Percentiles rank a stretch among this genome's conserved stretches.
Conservation (phyloP, 129 eudicot genomes). For the Erigeron canadensis region DNA sequence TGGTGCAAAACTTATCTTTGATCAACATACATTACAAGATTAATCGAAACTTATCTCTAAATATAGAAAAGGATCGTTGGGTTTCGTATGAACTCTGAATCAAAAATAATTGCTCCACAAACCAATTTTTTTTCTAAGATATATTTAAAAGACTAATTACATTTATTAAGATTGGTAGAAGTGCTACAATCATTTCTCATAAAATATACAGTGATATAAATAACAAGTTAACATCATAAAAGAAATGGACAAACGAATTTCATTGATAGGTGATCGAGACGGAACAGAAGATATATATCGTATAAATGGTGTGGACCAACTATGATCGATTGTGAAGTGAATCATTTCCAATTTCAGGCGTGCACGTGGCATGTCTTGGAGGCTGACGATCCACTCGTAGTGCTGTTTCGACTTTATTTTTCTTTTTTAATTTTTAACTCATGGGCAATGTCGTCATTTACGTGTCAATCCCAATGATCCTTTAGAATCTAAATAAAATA, state of each 20-base stretch:
- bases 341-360: constrained; percentile 3
- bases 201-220: neutral
- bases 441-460: constrained; percentile 20
- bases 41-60: no score
- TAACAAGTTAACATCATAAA: neutral
- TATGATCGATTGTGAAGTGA: neutral
- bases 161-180: no score
- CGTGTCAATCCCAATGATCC: neutral
- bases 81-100: no score
- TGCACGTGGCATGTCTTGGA: constrained; percentile 28
- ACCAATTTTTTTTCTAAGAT: no score
- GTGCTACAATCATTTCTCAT: no score
- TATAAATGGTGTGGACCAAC: constrained; percentile 3
- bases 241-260: constrained; percentile 28
- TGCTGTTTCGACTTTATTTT: constrained; percentile 20
- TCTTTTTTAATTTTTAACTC: no score
- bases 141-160: no score
- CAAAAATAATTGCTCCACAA: no score
- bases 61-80: no score
- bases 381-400: constrained; percentile 28
- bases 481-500: neutral
- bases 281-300: neutral
- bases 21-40: no score
- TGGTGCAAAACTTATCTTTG: no score
- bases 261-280: constrained; percentile 10